phyloP scores from a whole-genome alignment of 2,329 filamentous ascomycete species.

The Alternaria sp. region DNA sequence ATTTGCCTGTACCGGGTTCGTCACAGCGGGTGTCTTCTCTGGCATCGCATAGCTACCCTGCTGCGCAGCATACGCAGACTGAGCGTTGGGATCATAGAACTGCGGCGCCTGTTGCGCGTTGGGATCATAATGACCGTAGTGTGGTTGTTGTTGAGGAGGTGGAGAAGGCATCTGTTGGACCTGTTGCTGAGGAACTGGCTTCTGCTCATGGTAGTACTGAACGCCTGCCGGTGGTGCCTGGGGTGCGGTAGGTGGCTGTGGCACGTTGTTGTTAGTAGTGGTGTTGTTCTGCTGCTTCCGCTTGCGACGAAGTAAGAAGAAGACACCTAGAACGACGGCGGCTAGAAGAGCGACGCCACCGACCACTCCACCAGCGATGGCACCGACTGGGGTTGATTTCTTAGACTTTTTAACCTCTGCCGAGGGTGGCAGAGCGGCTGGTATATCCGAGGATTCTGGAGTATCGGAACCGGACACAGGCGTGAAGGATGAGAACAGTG shows the following conservation, averaged over 20 bases:
- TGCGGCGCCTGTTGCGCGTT: slow-evolving; percentile 12
- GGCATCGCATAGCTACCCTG: slow-evolving; percentile 7
- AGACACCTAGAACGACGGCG: slow-evolving; percentile 19
- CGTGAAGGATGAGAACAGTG: slow-evolving; percentile 7
- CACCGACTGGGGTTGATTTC: slow-evolving; percentile 20
- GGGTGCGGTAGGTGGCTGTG: neutral
- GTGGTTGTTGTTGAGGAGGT: slow-evolving; percentile 4
- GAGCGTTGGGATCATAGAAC: slow-evolving; percentile 16
- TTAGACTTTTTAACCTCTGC: neutral
- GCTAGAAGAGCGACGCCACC: slow-evolving; percentile 28
- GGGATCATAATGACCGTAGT: slow-evolving; percentile 11
- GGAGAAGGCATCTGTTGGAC: slow-evolving; percentile 15
- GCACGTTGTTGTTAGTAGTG: neutral
- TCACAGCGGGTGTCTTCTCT: slow-evolving; percentile 15
- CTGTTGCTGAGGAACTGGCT: slow-evolving; percentile 10
- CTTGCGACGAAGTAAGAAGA: slow-evolving; percentile 23
- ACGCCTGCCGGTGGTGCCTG: slow-evolving; percentile 1
- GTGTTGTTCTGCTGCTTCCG: slow-evolving; percentile 9
- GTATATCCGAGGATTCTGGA: neutral
- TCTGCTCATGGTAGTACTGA: slow-evolving; percentile 20
- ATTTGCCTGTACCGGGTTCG: slow-evolving; percentile 3
- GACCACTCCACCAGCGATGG: slow-evolving; percentile 32
- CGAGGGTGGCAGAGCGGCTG: neutral
- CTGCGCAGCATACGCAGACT: slow-evolving; percentile 9
- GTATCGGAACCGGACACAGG: neutral